A percentile compares a stretch with the other conserved stretches of the same genome.
These are phyloP conservation scores for Cyamopsis tetragonoloba DNA, from an alignment of 306 rosid species.

Conservation along the genomic window DNA sequence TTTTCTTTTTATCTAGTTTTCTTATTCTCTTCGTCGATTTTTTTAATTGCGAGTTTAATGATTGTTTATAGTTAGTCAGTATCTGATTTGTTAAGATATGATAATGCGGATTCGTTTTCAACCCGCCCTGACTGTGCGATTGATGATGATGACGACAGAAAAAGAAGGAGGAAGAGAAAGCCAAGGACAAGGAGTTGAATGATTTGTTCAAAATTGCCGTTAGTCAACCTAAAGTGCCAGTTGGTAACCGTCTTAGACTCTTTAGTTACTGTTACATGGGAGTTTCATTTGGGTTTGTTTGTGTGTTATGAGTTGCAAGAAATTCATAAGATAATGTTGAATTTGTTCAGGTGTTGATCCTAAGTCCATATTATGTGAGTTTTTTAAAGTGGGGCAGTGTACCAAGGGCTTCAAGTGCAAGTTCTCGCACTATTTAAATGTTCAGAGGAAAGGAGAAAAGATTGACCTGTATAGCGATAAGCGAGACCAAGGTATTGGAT, in stretches of 20 bases:
- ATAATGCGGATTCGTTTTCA: no score
- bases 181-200: conserved; percentile 87
- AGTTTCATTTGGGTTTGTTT: not conserved
- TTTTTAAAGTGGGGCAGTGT: conserved; percentile 75
- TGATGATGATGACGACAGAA: conserved; percentile 56
- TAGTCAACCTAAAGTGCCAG: conserved; percentile 90
- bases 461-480: conserved; percentile 75
- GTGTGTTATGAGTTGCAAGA: not conserved
- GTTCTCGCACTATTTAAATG: conserved; percentile 79
- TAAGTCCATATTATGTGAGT: conserved; percentile 76
- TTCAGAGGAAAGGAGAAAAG: conserved; percentile 90
- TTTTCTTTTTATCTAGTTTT: no score
- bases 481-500: conserved; percentile 59
- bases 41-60: not conserved
- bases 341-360: conserved; percentile 77
- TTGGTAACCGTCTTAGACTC: conserved; percentile 76
- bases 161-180: conserved; percentile 96
- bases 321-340: conserved; percentile 7
- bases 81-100: no score
- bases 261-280: not conserved
- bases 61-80: no score
- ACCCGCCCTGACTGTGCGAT: no score
- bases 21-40: not conserved
- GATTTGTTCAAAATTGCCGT: conserved; percentile 91
- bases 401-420: conserved; percentile 85